Percentiles rank a stretch among this genome's conserved stretches.
phyloP scores from a whole-genome alignment of 2,329 filamentous ascomycete genomes.

The Knoxdaviesia proteae region DNA sequence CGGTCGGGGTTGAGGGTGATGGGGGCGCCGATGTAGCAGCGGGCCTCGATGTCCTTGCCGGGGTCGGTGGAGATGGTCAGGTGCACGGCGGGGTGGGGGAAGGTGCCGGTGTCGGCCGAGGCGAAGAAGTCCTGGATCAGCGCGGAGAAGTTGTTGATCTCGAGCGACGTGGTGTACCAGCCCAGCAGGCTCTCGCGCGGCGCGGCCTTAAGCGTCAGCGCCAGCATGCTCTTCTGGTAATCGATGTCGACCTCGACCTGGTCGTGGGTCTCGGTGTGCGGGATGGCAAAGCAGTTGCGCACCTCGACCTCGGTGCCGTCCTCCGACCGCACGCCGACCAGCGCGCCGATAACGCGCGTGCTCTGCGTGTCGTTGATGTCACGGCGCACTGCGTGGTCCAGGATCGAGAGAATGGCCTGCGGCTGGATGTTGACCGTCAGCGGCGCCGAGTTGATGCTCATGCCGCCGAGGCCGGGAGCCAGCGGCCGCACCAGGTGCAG shows the following conservation, averaged over 20 bases:
- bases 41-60: slow-evolving; percentile 70
- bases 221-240: slow-evolving; percentile 98
- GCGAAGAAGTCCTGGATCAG: slow-evolving; percentile 99
- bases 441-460: slow-evolving; percentile 72
- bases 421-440: slow-evolving; percentile 89
- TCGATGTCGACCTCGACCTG: slow-evolving; percentile 99
- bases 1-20: slow-evolving; percentile 90
- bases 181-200: slow-evolving; percentile 87
- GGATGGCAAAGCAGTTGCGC: slow-evolving; percentile 89
- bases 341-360: slow-evolving; percentile 87
- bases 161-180: slow-evolving; percentile 94
- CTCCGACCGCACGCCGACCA: slow-evolving; percentile 82
- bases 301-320: slow-evolving; percentile 95
- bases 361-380: slow-evolving; percentile 58
- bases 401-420: slow-evolving; percentile 60
- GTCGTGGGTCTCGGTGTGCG: slow-evolving; percentile 94
- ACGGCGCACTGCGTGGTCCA: slow-evolving; percentile 86
- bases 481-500: slow-evolving; percentile 87
- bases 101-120: slow-evolving; percentile 89
- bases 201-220: slow-evolving; percentile 79
- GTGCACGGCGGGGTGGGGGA: slow-evolving; percentile 92
- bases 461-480: slow-evolving; percentile 58
- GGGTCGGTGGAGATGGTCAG: slow-evolving; percentile 83
- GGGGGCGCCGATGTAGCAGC: slow-evolving; percentile 87
- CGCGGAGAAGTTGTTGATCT: slow-evolving; percentile 95